phyloP scores from a whole-genome alignment of 257 asterid species.

The Henckelia pumila region DNA sequence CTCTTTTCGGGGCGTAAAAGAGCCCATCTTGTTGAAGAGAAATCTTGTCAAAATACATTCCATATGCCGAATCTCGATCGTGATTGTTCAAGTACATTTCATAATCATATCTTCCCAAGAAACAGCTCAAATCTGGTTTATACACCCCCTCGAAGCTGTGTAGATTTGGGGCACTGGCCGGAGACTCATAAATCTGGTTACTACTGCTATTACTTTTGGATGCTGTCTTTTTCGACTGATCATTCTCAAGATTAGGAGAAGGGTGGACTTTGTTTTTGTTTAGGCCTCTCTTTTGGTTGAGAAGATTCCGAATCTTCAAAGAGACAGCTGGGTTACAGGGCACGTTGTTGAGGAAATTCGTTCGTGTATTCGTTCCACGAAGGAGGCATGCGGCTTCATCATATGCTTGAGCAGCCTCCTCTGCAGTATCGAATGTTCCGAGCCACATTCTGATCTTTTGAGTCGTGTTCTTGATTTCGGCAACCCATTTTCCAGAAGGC shows the following conservation, averaged over 20 bases:
- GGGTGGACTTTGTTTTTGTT: constrained; percentile 26
- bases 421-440: no score
- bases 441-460: no score
- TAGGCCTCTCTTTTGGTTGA: constrained; percentile 58
- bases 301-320: constrained; percentile 64
- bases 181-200: constrained; percentile 15
- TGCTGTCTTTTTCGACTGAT: constrained; percentile 21
- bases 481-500: constrained; percentile 89
- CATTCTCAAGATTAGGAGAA: constrained; percentile 14
- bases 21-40: constrained; percentile 29
- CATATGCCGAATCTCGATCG: constrained; percentile 22
- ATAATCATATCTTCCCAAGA: constrained; percentile 32
- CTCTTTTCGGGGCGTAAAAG: constrained; percentile 24
- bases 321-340: constrained; percentile 79
- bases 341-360: constrained; percentile 54
- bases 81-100: constrained; percentile 22
- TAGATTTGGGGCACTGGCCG: constrained; percentile 13
- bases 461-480: no score
- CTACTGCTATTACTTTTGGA: constrained; percentile 14
- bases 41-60: constrained; percentile 34
- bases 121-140: constrained; percentile 59
- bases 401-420: constrained; percentile 83
- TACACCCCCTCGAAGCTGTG: constrained; percentile 36
- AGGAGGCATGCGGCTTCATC: constrained; percentile 88
- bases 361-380: constrained; percentile 72